Base-by-base conservation (phyloP, 306 rosid genomes). In the Acacia crassicarpa region DNA sequence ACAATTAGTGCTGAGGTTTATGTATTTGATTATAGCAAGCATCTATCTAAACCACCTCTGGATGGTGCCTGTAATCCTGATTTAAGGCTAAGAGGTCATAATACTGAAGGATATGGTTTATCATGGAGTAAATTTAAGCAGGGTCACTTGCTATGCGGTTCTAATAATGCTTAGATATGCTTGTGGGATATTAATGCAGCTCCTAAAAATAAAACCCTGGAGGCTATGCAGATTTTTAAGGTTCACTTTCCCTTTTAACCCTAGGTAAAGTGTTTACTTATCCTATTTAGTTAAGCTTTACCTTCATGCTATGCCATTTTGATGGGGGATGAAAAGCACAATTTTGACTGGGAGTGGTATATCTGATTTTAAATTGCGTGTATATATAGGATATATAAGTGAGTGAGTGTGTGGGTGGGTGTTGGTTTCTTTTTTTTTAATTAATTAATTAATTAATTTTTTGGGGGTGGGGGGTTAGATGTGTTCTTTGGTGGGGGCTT, bases 91-190 rank as follows among this genome's bases (percentile, higher is more conserved):
- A 85, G 97, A 74, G 99, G 99, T 32, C 99, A 96, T 83, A 93
- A 82, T 80, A 93, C 97, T 17, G 98, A 96, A 87, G 98, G 99
- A 2, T 96, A 96, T 88, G 99, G 98, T 46, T 86, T 96, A 69
- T 93, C 98, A 1, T 96, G 99, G 99, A 93, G 97, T 82, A 93
- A 85, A 82, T 96, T 96, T 84, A 96, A 96, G 86, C 83, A 89
- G 84, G 98, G 99, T 9, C 97, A 92, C 89, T 87, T 96, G 75
- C 85, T 96, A 66, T 93, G 99, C 73, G 99, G 99, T 58, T 96
- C 99, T 75, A 98, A 93, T 82, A 98, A 96, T 91, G 98, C 99
- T 62, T 98, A 96, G 84, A 96, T 96, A 84, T 96, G 99, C 84
- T 81, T 96, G 84, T 96, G 99, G 99, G 99, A 96, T 87, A 91